These are phyloP conservation scores for Dalbergia cultrata DNA, from an alignment of 306 rosid species.

Conservation along the genomic window DNA sequence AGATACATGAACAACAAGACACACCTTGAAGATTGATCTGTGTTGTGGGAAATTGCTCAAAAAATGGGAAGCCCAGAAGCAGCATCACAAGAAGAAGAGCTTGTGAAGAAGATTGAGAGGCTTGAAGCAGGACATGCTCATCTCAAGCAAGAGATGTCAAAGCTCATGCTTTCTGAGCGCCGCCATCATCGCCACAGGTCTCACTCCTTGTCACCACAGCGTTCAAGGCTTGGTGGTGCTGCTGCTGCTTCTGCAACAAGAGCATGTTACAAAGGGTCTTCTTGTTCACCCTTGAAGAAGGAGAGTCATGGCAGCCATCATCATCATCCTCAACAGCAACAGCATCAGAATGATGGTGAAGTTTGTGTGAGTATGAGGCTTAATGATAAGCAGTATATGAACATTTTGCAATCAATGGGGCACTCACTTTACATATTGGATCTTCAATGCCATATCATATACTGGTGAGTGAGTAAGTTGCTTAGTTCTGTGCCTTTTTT, in stretches of 20 bases:
- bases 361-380: constrained; percentile 43
- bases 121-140: constrained; percentile 86
- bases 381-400: constrained; percentile 71
- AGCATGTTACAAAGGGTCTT: constrained; percentile 49
- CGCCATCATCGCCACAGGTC: constrained; percentile 63
- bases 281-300: constrained; percentile 87
- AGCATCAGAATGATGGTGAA: constrained; percentile 42
- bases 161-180: constrained; percentile 61
- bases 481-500: background rate
- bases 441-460: constrained; percentile 69
- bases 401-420: constrained; percentile 96
- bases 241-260: constrained; percentile 52
- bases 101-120: constrained; percentile 79
- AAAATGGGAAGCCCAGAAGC: constrained; percentile 65
- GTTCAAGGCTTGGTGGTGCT: constrained; percentile 62
- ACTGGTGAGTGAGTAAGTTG: constrained; percentile 62
- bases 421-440: constrained; percentile 92
- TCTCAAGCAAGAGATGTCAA: constrained; percentile 82
- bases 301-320: constrained; percentile 67
- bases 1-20: background rate
- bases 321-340: constrained; percentile 48
- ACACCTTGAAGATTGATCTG: background rate
- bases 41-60: constrained; percentile 1
- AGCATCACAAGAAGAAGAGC: constrained; percentile 62
- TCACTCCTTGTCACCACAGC: constrained; percentile 89